phyloP scores from a whole-genome alignment of 2,329 filamentous ascomycete genomes.

The Teratosphaeriaceae sp. region DNA sequence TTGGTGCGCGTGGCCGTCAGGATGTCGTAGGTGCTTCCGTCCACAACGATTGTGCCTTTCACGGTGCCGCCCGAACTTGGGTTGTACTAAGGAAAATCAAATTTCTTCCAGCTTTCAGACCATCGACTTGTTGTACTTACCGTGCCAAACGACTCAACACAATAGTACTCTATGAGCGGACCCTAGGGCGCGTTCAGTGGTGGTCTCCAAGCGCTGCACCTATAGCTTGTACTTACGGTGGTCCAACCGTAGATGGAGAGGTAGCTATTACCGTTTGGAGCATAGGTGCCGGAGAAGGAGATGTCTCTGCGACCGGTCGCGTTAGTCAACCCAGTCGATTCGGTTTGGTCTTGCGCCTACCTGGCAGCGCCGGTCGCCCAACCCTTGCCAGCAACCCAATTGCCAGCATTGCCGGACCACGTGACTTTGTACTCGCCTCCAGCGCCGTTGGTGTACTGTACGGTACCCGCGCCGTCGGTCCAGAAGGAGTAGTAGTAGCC shows the following conservation, averaged over 20 bases:
- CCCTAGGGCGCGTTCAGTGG: too few relatives aligned
- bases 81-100: constrained; percentile 43
- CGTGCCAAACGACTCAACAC: too few relatives aligned
- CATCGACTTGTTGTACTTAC: too few relatives aligned
- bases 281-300: constrained; percentile 43
- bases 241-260: constrained; percentile 56
- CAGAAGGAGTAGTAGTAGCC: background rate
- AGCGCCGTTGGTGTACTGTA: constrained; percentile 2
- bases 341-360: too few relatives aligned
- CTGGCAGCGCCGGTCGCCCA: constrained; percentile 15
- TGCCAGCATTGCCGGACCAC: background rate
- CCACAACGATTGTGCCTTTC: constrained; percentile 28
- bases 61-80: constrained; percentile 1
- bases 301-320: too few relatives aligned
- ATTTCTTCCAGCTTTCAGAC: too few relatives aligned
- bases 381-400: constrained; percentile 16
- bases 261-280: constrained; percentile 44
- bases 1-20: constrained; percentile 31
- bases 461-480: background rate
- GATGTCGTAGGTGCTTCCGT: constrained; percentile 34
- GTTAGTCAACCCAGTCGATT: too few relatives aligned
- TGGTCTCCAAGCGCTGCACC: too few relatives aligned
- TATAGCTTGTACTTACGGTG: too few relatives aligned
- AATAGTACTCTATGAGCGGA: constrained; percentile 56
- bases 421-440: background rate